Evolutionary conservation across 2,329 filamentous ascomycete genomes (phyloP).

Genomic region (Fusarium sarcochroum): DNA sequence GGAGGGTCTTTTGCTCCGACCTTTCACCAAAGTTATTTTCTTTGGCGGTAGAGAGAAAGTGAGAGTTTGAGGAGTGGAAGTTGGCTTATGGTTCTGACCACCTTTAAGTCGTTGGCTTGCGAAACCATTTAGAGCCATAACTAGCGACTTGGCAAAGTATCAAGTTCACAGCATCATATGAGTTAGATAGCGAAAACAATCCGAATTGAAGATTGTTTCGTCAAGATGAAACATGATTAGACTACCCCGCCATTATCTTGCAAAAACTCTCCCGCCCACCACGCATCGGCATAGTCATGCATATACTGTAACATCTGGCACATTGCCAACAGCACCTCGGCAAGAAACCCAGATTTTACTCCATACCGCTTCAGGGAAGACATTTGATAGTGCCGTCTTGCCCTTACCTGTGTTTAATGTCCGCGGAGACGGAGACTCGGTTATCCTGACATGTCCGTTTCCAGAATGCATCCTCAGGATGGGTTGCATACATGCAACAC

Average conservation of each 20-base stretch:
- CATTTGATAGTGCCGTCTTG: constrained; percentile 35
- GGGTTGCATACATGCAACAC: constrained; percentile 6
- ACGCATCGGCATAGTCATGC: constrained; percentile 9
- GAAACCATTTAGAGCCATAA: neutral
- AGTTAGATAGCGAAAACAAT: neutral
- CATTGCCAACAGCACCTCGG: constrained; percentile 29
- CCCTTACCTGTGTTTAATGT: neutral
- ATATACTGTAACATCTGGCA: constrained; percentile 5
- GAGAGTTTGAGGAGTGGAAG: neutral
- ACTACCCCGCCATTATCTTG: constrained; percentile 29
- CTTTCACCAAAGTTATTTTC: neutral
- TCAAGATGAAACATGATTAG: constrained; percentile 9
- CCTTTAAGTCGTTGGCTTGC: constrained; percentile 4
- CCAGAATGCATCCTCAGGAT: neutral
- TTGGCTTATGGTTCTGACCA: neutral
- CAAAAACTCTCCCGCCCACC: constrained; percentile 23
- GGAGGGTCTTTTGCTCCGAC: constrained; percentile 6
- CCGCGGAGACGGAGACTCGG: constrained; percentile 29
- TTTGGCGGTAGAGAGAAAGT: neutral
- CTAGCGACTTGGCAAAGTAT: neutral
- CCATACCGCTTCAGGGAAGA: constrained; percentile 11
- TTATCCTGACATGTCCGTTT: constrained; percentile 26
- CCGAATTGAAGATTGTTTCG: neutral
- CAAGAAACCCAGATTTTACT: neutral
- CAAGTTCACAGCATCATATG: neutral